phyloP scores from a whole-genome alignment of 139 green algal genomes.

The Picochlorum sp. region DNA sequence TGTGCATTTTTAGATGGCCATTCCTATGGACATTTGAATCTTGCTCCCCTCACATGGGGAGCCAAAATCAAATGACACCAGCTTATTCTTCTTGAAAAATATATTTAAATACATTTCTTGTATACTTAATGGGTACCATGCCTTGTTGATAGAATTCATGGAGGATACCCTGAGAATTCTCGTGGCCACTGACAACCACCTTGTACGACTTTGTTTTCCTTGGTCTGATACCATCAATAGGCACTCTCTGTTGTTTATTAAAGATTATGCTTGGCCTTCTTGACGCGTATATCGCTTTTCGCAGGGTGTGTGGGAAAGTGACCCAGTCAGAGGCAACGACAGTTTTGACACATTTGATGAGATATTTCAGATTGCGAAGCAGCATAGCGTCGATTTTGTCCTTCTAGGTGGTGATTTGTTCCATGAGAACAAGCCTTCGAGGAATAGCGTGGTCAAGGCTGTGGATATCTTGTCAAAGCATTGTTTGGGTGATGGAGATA shows the following conservation, averaged over 20 bases:
- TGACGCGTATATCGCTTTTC: not conserved
- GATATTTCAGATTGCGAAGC: constrained; percentile 55
- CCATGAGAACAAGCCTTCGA: constrained; percentile 92
- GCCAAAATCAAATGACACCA: too few species aligned
- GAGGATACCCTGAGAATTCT: constrained; percentile 64
- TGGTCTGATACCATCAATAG: too few species aligned
- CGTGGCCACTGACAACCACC: constrained; percentile 92
- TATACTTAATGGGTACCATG: too few species aligned
- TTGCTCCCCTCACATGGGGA: too few species aligned
- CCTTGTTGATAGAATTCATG: too few species aligned
- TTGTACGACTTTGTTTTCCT: constrained; percentile 47
- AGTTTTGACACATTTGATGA: constrained; percentile 90
- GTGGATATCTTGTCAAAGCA: constrained; percentile 78
- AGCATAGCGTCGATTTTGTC: constrained; percentile 71
- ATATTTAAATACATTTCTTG: too few species aligned
- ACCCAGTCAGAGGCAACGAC: constrained; percentile 84
- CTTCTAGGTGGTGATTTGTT: constrained; percentile 96
- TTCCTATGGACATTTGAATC: too few species aligned
- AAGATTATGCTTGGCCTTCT: not conserved
- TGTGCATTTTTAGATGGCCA: too few species aligned
- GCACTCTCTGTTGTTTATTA: too few species aligned
- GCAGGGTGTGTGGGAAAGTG: constrained; percentile 92
- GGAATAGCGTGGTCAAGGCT: constrained; percentile 64
- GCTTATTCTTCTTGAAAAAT: too few species aligned
- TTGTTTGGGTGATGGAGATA: constrained; percentile 62